Base-by-base conservation (phyloP, 2,329 filamentous ascomycete genomes). In the Amylocarpus encephaloides region DNA sequence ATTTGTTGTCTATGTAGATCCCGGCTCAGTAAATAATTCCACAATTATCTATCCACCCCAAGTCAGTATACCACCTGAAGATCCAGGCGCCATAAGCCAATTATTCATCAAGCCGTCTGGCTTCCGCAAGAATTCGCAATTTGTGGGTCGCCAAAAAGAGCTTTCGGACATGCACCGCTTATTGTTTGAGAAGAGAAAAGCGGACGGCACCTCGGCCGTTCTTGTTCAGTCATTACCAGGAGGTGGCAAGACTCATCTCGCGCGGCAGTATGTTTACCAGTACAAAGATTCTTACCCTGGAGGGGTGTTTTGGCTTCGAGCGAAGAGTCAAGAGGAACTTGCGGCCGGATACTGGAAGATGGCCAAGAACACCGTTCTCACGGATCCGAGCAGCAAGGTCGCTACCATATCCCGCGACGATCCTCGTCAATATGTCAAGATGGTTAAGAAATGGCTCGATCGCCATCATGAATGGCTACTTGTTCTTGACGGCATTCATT, bases 261-360 rank as follows among this genome's bases (percentile, higher is more conserved):
- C 82, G 26, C 74, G 83, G 3, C 74, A 87, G 64, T 87, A 86
- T 61, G 76, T 85, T 29, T 85, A 81, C 58, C 65, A 71, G 4
- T 76, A 85, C 58, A 76, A 72, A 33, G 67, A 73, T 4, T 70
- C 78, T 52, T 87, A 83, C 57, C 75, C 78, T 0, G 82, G 82
- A 1, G 84, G 84, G 1, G 73, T 86, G 39, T 88, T 85, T 64
- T 88, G 84, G 84, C 74, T 86, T 13, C 75, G 81, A 43, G 79
- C 81, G 7, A 83, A 80, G 56, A 79, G 77, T 1, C 63, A 71
- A 3, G 69, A 78, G 46, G 80, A 83, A 44, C 71, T 80, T 32
- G 76, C 76, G 46, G 77, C 79, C 43, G 79, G 79, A 30, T 86
- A 78, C 62, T 83, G 80, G 77, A 77, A 82, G 43, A 83, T 87